Base-by-base conservation (phyloP, 441 rosid genomes). In the Sinapis alba region DNA sequence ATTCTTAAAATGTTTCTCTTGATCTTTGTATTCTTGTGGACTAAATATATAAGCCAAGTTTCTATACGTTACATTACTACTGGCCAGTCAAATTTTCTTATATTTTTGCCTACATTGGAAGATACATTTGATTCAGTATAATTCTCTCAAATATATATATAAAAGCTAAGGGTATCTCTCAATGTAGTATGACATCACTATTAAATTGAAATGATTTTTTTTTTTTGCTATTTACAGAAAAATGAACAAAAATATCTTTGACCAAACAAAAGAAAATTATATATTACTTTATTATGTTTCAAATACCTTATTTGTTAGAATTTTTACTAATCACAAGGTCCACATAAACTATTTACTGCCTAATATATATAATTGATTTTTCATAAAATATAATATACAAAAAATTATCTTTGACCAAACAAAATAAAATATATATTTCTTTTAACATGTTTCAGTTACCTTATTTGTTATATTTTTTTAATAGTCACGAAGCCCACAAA, bases 41-140 rank as follows among this genome's bases (percentile, higher is more conserved):
- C 62, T 38, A 8, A 3, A 54, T 73, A 67, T 73, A 74, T 23
- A 67, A 30, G 64, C 65, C 41, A 66, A 59, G 72, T 23, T 32
- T 64, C n/a, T 74, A 16, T 34, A n/a, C 68, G 78, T 47, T 59
- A 67, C 73, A 15, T 58, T 6, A 18, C 45, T 3, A 34, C 13
- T 51, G 74, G 38, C 73, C 63, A 68, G 63, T 16, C 63, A 75
- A n/a, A 18, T 68, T 62, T 68, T 62, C 15, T 34, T 51, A 19
- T 12, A 7, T 21, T 47, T 56, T 47, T 9, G 47, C 4, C 1
- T 59, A 21, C 45, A 30, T 3, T 59, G 28, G 53, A 5, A 20
- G 47, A 58, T 7, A 34, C 26, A 26, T 30, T 30, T 30, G 34
- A 30, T 30, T 30, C 34, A 7, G 7, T 30, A 30, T 7, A 30